Conservation (phyloP, 2,329 filamentous ascomycete genomes). For the Pseudogymnoascus sp. region DNA sequence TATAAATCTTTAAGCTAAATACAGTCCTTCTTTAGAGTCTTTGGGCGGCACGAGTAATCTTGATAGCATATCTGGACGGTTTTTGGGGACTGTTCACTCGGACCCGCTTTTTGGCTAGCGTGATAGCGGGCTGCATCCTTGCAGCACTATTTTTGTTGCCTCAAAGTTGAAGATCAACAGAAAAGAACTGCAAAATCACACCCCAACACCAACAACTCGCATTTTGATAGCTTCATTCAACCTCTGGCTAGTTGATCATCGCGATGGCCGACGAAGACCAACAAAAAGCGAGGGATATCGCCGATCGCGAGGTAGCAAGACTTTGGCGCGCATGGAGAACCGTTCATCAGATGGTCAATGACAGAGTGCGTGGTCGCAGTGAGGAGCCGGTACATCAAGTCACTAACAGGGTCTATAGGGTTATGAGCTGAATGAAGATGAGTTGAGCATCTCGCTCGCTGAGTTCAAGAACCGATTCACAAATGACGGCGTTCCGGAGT, state of each 20-base stretch:
- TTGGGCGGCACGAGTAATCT: not conserved
- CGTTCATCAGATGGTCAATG: constrained; percentile 87
- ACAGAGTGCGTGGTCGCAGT: constrained; percentile 56
- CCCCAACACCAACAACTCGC: not conserved
- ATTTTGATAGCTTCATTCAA: not conserved
- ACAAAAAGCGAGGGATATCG: constrained; percentile 25
- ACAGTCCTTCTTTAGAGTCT: not conserved
- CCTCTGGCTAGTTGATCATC: constrained; percentile 7
- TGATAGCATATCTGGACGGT: not conserved
- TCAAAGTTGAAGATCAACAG: constrained; percentile 7
- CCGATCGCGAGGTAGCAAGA: constrained; percentile 44
- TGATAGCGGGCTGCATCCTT: constrained; percentile 5
- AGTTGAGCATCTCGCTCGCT: constrained; percentile 79
- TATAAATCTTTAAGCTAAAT: no score
- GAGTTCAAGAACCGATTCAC: constrained; percentile 68
- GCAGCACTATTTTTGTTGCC: constrained; percentile 8
- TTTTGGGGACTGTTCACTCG: not conserved
- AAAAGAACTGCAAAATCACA: not conserved
- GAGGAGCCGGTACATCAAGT: constrained; percentile 11
- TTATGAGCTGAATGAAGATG: constrained; percentile 84
- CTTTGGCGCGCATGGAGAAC: constrained; percentile 94
- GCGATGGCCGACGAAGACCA: constrained; percentile 23
- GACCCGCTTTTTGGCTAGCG: not conserved
- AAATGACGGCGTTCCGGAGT: constrained; percentile 71
- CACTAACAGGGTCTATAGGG: constrained; percentile 50